Evolutionary conservation across 2,329 filamentous ascomycete species (phyloP), one percentile per base, ranked within the genome.

Genomic region (Saccharata proteae): DNA sequence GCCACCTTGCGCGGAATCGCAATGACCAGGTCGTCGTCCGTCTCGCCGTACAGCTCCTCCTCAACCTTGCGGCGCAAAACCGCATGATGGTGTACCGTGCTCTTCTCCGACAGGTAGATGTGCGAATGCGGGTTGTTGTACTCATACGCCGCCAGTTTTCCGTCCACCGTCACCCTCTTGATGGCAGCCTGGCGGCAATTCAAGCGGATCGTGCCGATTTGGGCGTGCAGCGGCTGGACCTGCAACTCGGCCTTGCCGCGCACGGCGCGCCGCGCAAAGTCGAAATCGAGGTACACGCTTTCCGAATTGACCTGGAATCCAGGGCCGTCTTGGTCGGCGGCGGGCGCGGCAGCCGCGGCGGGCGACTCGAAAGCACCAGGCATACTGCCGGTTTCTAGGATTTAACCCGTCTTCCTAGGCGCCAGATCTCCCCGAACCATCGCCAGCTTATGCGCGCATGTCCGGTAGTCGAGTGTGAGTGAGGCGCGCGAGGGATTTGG

Each of bases 251-350:
- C 83, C 40, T 72, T 78, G 30, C 90, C 90, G 38, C 71, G 76
- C 47, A 96, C 61, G 47, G 67, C 71, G 55, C 77, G 78, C 32
- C 71, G 72, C 41, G 71, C 68, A 52, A 98, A 92, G 59, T 93
- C 81, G 50, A 98, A 67, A 46, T 96, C 86, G 38, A 98, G 66
- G 46, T 85, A 78, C 29, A 98, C 77, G 52, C 82, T 81, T 59
- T 96, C 88, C 58, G 85, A 79, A 33, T 83, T 68, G 36, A 96
- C 63, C 28, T 64, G 63, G 47, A 68, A 75, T 17, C 44, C 44
- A 13, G 24, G 33, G 12, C 29, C 33, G 24, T 28, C 18, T 22
- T 24, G 13, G 6, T 20, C 22, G 26, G 30, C 24, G 30, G 25
- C 29, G 15, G 30, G n/a, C 19, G 20, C 33, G 12, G 33, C 16